These are phyloP conservation scores for Chlamydomonas incerta DNA, from an alignment of 139 green algal genomes.

Conservation along the genomic window DNA sequence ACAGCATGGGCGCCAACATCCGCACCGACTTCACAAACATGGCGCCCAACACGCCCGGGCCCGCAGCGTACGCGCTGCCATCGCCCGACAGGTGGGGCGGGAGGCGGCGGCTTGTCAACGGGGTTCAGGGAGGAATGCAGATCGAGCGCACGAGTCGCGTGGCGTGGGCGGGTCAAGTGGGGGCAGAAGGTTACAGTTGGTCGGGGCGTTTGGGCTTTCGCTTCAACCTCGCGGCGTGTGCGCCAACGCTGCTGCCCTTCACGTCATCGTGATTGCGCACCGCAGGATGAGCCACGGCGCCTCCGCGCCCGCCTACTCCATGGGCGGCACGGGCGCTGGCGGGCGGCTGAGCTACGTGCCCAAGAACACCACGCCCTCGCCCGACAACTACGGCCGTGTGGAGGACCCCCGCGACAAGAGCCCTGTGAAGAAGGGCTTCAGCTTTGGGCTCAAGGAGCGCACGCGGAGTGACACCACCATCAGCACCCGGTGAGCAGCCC, in stretches of 20 bases:
- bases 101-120: too few relatives aligned
- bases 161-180: too few relatives aligned
- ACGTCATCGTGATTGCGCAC: too few relatives aligned
- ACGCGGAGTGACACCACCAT: not conserved
- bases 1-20: conserved; percentile 36
- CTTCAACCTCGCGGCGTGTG: not conserved
- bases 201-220: too few relatives aligned
- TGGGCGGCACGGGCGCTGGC: not conserved
- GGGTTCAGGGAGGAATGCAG: too few relatives aligned
- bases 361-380: conserved; percentile 13
- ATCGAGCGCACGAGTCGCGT: too few relatives aligned
- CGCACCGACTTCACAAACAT: conserved; percentile 18
- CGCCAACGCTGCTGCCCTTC: too few relatives aligned
- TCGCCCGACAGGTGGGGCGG: not conserved
- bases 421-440: conserved; percentile 29
- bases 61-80: conserved; percentile 20
- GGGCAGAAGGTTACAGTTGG: too few relatives aligned
- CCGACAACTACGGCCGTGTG: conserved; percentile 21
- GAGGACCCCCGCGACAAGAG: conserved; percentile 10
- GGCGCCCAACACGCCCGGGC: conserved; percentile 16
- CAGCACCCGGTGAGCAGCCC: conserved; percentile 22
- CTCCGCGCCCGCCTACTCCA: not conserved
- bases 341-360: not conserved
- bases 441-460: conserved; percentile 23
- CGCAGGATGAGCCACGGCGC: not conserved